Percentiles rank a stretch among this genome's conserved stretches.
Evolutionary conservation across 176 grass and related monocot genomes (phyloP).

Genomic region (Carex parvula): DNA sequence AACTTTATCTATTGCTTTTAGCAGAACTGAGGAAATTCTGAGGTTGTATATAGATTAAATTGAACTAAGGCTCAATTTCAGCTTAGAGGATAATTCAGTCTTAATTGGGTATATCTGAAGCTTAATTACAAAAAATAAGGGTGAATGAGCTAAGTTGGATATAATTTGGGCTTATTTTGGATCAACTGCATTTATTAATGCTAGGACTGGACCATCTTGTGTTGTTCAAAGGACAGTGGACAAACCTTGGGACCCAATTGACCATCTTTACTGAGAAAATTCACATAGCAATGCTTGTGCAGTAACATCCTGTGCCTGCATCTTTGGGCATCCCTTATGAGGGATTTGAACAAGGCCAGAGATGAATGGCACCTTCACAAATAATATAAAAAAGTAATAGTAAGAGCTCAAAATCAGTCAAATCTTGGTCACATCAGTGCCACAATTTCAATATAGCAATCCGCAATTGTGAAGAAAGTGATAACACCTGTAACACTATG

Average conservation of each 20-base stretch:
- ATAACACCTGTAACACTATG: not conserved
- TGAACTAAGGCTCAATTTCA: not conserved
- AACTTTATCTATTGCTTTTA: not conserved
- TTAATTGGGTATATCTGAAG: not conserved
- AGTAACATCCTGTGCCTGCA: slow-evolving; percentile 20
- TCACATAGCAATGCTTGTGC: slow-evolving; percentile 21
- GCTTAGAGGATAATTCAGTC: not conserved
- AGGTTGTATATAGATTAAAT: not conserved
- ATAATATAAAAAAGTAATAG: not conserved
- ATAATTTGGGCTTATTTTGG: not conserved
- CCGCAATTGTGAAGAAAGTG: not conserved
- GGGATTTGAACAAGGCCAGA: slow-evolving; percentile 23
- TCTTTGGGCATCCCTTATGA: slow-evolving; percentile 27
- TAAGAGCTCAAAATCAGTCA: not conserved
- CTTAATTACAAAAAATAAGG: not conserved
- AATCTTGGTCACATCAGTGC: not conserved
- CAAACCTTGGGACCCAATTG: slow-evolving; percentile 11
- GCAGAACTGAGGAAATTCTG: not conserved
- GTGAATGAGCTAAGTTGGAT: not conserved
- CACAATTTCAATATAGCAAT: not conserved
- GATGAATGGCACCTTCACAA: slow-evolving; percentile 19
- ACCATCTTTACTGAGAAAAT: not conserved
- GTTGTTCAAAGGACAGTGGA: not conserved
- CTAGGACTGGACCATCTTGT: not conserved
- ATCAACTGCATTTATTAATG: not conserved